A percentile compares a stretch with the other conserved stretches of the same genome.
phyloP scores from a whole-genome alignment of 768 basidiomycete species.

The Leccinum fibrillosum region DNA sequence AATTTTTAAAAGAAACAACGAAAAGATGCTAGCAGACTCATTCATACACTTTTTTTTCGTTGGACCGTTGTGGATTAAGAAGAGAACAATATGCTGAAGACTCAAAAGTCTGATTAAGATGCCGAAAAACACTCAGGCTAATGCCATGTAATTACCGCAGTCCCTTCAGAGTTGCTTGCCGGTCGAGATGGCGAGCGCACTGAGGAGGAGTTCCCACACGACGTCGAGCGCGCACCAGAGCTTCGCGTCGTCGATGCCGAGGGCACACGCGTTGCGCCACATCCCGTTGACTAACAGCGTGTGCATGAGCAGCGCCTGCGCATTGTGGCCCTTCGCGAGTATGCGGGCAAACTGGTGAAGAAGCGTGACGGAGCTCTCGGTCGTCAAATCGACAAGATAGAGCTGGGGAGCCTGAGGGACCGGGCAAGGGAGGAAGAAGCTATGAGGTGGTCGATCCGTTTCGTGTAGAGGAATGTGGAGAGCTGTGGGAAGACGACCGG shows the following conservation, averaged over 20 bases:
- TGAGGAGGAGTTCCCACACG: conserved; percentile 46
- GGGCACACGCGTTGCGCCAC: conserved; percentile 47
- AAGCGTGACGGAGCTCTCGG: conserved; percentile 4
- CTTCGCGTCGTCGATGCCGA: conserved; percentile 47
- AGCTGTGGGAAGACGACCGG: too few relatives aligned
- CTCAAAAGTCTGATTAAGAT: neutral
- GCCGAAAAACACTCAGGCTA: neutral
- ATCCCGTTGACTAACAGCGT: conserved; percentile 40
- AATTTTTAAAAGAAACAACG: too few relatives aligned
- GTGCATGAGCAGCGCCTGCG: conserved; percentile 34
- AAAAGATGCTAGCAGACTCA: too few relatives aligned
- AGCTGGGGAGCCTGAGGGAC: too few relatives aligned
- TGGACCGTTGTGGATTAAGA: too few relatives aligned
- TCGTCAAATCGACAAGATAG: conserved; percentile 13
- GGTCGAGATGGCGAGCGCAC: conserved; percentile 35
- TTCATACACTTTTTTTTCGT: too few relatives aligned
- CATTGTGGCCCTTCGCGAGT: conserved; percentile 11
- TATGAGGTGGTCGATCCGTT: too few relatives aligned
- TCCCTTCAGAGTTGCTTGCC: conserved; percentile 16
- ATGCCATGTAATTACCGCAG: neutral
- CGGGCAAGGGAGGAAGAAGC: too few relatives aligned
- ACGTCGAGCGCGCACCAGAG: conserved; percentile 48
- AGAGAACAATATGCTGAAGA: neutral
- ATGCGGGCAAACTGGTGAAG: conserved; percentile 17
- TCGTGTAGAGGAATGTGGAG: too few relatives aligned